Base-by-base conservation (phyloP, 192 early-diverging fungal genomes). In the Obelidium mucronatum region DNA sequence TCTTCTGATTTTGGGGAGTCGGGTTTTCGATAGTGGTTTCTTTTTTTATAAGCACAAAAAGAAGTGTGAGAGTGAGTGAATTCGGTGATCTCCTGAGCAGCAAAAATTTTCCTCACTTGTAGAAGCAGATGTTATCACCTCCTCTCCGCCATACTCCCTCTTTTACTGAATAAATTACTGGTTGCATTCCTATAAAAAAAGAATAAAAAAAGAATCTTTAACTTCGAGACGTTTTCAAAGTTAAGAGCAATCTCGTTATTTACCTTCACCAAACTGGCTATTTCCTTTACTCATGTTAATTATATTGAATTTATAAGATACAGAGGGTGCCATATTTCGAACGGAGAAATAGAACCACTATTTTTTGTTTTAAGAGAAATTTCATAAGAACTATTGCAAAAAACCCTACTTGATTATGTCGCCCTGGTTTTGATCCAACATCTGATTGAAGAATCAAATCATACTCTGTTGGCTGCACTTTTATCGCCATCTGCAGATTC, bases 261-360 rank as follows among this genome's bases (percentile, higher is more conserved):
- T 62, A 86, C 85, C 87, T 42, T 82, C 77, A 75, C 82, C 82
- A 61, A 86, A 88, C 67, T 88, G 87, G 42, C 83, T 85, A 6
- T 48, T 74, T 28, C 78, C 62, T 75, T 88, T 88, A 73, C 83
- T 85, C 80, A 88, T 76, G 55, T 88, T 88, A 65, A 88, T 63
- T 36, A 88, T 86, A 63, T 82, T 88, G 76, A 88, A 85, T 56
- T 79, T 82, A 70, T 88, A 88, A 28, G 77, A 3, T 19, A 55
- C 40, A 34, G 72, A 74, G 5, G 80, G 48, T 15, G 44, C 39
- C 80, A 82, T 79, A 58, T 76, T 48, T 59, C 60, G 36, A 1
- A 86, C 74, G 2, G 84, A 84, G 69, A 88, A 88, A 66, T 79
- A 86, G 69, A 88, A 88, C 87, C 87, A 88, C 87, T 88, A 31